phyloP scores from a whole-genome alignment of 345 rosid genomes.

The Syzygium aromaticum region DNA sequence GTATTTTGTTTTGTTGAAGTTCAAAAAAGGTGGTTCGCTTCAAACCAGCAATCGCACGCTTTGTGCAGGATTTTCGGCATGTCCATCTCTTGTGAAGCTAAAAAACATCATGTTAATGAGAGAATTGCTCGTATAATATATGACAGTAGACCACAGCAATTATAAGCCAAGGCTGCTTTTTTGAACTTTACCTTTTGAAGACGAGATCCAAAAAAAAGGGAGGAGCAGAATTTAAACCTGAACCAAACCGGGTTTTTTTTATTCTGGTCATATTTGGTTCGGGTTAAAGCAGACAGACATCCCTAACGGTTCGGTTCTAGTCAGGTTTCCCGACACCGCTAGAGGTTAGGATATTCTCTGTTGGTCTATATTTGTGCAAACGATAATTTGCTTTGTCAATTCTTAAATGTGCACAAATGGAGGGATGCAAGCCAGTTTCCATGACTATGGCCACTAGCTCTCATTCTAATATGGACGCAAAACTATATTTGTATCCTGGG shows the following conservation, averaged over 20 bases:
- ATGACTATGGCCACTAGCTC: too few species aligned
- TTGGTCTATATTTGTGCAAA: too few species aligned
- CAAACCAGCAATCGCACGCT: not conserved
- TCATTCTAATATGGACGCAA: too few species aligned
- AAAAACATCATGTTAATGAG: not conserved
- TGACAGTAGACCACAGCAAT: not conserved
- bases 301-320: rapidly evolving
- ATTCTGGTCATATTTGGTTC: rapidly evolving
- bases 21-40: not conserved
- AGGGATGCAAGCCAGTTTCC: too few species aligned
- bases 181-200: not conserved
- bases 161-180: not conserved
- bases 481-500: too few species aligned
- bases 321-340: not conserved
- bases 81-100: not conserved
- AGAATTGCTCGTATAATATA: not conserved
- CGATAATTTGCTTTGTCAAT: too few species aligned
- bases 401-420: too few species aligned
- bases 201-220: not conserved
- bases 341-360: too few species aligned
- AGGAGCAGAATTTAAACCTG: not conserved
- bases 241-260: not conserved
- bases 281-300: not conserved
- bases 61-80: not conserved
- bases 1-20: not conserved